Percentiles rank a stretch among this genome's conserved stretches.
These are phyloP conservation scores for Mortierella sp. DNA, from an alignment of 371 early-diverging fungal species.

Conservation along the genomic window DNA sequence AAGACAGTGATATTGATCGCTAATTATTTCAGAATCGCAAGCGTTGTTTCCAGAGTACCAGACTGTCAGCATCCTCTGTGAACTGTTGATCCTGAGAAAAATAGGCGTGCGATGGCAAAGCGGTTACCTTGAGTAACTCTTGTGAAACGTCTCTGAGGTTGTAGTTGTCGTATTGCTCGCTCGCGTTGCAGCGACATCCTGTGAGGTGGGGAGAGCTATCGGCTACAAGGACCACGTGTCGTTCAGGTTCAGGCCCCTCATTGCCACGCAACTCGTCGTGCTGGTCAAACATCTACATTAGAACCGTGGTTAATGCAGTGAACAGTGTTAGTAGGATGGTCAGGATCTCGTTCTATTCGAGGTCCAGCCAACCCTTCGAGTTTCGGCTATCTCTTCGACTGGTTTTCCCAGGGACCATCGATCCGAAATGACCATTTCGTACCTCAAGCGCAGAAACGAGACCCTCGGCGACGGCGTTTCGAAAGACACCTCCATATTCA, in stretches of 20 bases:
- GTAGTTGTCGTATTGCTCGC: conserved; percentile 65
- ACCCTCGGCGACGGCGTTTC: conserved; percentile 74
- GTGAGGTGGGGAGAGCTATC: conserved; percentile 67
- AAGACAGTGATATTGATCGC: conserved; percentile 43
- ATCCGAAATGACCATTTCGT: background rate
- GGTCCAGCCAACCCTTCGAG: too few species aligned
- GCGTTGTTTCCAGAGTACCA: background rate
- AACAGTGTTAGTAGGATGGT: background rate
- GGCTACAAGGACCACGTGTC: conserved; percentile 68
- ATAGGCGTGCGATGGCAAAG: background rate
- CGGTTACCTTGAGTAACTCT: conserved; percentile 66
- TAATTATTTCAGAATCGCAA: conserved; percentile 5
- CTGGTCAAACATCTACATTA: conserved; percentile 67
- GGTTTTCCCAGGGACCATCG: too few species aligned
- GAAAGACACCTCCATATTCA: conserved; percentile 71
- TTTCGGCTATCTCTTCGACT: too few species aligned
- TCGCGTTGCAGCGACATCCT: conserved; percentile 64
- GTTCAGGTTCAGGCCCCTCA: conserved; percentile 59
- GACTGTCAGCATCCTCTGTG: background rate
- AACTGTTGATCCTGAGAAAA: background rate
- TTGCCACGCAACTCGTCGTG: conserved; percentile 59
- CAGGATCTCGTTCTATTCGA: background rate
- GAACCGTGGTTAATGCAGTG: too few species aligned
- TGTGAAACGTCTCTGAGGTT: conserved; percentile 59
- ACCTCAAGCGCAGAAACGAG: conserved; percentile 76